Evolutionary conservation across 2,329 filamentous ascomycete genomes (phyloP).

Genomic region (Colletotrichum simmondsii): DNA sequence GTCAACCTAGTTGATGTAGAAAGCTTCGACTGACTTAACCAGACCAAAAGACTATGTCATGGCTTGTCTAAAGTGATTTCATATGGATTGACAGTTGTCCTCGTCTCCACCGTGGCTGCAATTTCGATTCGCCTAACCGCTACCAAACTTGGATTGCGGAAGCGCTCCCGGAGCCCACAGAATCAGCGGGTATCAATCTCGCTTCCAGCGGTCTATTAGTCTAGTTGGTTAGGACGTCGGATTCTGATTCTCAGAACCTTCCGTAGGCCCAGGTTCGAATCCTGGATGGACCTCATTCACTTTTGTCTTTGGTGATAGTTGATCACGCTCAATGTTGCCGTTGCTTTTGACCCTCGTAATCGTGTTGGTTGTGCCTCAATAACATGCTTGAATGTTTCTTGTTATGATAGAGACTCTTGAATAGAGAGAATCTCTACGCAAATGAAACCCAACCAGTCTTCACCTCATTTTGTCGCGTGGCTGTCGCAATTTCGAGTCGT

Average conservation of each 20-base stretch:
- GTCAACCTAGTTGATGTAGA: too few species aligned
- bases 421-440: too few species aligned
- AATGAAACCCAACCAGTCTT: background rate
- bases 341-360: background rate
- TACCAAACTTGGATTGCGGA: background rate
- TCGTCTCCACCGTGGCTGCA: background rate
- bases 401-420: too few species aligned
- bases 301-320: background rate
- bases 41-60: background rate
- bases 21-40: background rate
- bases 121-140: background rate
- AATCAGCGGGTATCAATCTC: accelerated
- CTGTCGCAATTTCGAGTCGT: background rate
- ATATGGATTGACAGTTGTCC: background rate
- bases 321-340: background rate
- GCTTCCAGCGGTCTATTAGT: conserved; percentile 10
- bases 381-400: background rate
- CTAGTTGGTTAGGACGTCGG: conserved; percentile 32
- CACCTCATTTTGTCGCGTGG: background rate
- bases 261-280: conserved; percentile 31
- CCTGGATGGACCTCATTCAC: conserved; percentile 37
- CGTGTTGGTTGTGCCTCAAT: background rate
- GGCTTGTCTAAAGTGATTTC: background rate
- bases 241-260: conserved; percentile 15
- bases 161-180: accelerated